Conservation (phyloP, 257 asterid species). For the Fraxinus excelsior region DNA sequence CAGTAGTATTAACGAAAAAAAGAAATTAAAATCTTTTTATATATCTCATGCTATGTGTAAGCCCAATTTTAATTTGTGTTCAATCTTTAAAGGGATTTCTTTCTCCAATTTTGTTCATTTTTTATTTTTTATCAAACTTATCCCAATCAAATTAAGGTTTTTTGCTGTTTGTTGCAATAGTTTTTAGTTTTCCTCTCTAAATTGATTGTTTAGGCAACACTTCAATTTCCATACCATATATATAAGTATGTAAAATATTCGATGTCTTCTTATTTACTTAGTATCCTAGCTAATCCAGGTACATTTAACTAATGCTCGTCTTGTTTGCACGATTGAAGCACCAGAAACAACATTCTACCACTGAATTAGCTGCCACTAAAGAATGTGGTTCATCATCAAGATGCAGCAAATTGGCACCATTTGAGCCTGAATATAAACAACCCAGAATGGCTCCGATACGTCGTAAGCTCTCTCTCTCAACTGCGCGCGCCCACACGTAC, state of each 20-base stretch:
- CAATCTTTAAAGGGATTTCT: not conserved
- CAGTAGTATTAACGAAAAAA: not conserved
- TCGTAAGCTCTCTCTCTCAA: slow-evolving; percentile 45
- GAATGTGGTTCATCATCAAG: slow-evolving; percentile 63
- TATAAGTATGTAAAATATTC: not conserved
- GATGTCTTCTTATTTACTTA: not conserved
- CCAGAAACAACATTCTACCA: slow-evolving; percentile 56
- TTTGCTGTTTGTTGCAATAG: not conserved
- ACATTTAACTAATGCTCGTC: not conserved
- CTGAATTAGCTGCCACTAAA: slow-evolving; percentile 31
- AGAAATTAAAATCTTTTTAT: not conserved
- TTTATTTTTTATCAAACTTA: not conserved
- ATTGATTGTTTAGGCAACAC: not conserved
- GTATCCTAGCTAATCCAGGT: not conserved
- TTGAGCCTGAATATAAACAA: slow-evolving; percentile 46
- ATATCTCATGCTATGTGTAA: too few species aligned
- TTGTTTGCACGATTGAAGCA: slow-evolving; percentile 31
- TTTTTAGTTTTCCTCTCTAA: too few species aligned
- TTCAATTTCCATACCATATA: not conserved
- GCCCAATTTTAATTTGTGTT: not conserved
- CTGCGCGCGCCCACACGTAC: not conserved
- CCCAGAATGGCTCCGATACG: slow-evolving; percentile 73
- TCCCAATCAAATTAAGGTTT: not conserved
- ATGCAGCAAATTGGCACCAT: slow-evolving; percentile 43
- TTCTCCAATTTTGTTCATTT: not conserved